Evolutionary conservation across 352 stramenopile species (phyloP), one percentile per base, ranked within the genome.

Genomic region (Peronospora farinosa): DNA sequence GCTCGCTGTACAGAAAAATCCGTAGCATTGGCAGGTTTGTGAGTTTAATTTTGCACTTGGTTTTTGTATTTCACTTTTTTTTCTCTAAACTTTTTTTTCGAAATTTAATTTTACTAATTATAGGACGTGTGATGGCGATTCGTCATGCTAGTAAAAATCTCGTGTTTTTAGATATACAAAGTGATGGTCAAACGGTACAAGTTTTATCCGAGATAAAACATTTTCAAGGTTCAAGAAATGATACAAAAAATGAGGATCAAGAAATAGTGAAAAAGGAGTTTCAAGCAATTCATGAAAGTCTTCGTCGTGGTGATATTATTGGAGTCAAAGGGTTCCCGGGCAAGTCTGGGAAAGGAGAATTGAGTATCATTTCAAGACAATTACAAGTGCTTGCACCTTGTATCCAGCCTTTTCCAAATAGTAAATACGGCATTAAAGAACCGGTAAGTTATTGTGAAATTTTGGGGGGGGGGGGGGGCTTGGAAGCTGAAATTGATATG

Each of bases 361-460:
- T 92, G n/a, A 92, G 81, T 51, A 76, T 92, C 53, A 84, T 92
- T 42, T 73, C 81, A 30, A 72, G 69, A n/a, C 63, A 90, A 44
- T 77, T 99, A 23, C 47, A 80, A 48, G 72, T 99, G 21, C 73
- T 99, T 3, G 95, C 93, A 31, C 96, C 96, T 13, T 99, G 96
- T 68, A 78, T 99, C 44, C 71, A 84, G 50, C 75, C 77, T 3
- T 77, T 91, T 37, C 80, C 80, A 7, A 89, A 88, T 45, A 75
- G 66, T 81, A 99, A 90, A 92, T 99, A 97, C 73, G 98, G 60
- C 80, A 96, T 92, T 11, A 96, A 96, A 54, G 84, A 86, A 37
- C 78, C 75, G 25, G 79, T 88, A 54, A 46, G 71, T 57, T 36
- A 45, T 13, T 5, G 10, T 5, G 19, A 12, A 8, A n/a, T n/a